These are phyloP conservation scores for Vitis hybrid DNA, from an alignment of 177 flowering plant species.

Conservation along the genomic window DNA sequence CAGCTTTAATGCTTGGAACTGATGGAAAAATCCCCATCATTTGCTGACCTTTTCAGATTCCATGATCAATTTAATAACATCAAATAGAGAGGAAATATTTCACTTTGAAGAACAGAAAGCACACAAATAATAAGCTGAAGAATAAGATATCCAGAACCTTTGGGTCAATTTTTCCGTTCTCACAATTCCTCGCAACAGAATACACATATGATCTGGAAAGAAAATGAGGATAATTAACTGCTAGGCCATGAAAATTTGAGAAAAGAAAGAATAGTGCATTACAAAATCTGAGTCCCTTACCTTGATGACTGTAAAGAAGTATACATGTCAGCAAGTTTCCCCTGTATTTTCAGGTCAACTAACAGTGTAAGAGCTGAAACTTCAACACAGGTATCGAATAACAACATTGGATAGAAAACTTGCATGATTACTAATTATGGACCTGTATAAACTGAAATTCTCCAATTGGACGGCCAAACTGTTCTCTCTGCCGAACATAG, in stretches of 20 bases:
- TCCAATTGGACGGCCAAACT: slow-evolving; percentile 92
- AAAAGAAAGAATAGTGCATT: neutral
- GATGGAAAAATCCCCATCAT: neutral
- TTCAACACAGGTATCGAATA: neutral
- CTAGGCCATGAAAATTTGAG: slow-evolving; percentile 7
- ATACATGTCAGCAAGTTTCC: slow-evolving; percentile 97
- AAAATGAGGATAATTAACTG: slow-evolving; percentile 2
- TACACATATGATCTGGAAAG: slow-evolving; percentile 83
- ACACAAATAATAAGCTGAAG: neutral
- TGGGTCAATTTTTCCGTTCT: slow-evolving; percentile 67
- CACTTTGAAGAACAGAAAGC: neutral
- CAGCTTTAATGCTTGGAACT: neutral
- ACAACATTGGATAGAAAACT: neutral
- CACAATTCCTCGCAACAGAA: slow-evolving; percentile 96
- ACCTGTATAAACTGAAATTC: slow-evolving; percentile 99
- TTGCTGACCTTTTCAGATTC: neutral
- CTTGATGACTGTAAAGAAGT: slow-evolving; percentile 94
- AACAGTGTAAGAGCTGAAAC: slow-evolving; percentile 3
- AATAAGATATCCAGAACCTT: slow-evolving; percentile 48
- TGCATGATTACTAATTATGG: slow-evolving; percentile 3
- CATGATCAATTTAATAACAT: neutral
- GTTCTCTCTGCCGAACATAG: slow-evolving; percentile 82
- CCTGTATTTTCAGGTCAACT: slow-evolving; percentile 47
- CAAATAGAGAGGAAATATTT: neutral
- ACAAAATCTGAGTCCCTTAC: slow-evolving; percentile 29